These are phyloP conservation scores for Babesia caballi DNA, from an alignment of 169 alveolate species.

Conservation along the genomic window DNA sequence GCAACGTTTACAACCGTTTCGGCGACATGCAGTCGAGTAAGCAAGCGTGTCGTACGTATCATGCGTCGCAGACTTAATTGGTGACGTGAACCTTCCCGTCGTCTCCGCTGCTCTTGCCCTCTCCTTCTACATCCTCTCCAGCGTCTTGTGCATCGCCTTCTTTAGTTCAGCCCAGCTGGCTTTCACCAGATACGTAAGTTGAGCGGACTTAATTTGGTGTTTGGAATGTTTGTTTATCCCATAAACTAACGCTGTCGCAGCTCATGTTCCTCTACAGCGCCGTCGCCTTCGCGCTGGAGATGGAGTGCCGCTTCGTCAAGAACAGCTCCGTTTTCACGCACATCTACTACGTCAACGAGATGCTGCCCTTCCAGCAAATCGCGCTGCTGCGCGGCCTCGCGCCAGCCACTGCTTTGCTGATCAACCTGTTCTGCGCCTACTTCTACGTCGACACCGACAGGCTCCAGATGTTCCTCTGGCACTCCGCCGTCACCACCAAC, in stretches of 20 bases:
- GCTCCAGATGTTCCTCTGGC: slow-evolving; percentile 37
- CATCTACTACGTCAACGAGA: slow-evolving; percentile 32
- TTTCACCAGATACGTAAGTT: slow-evolving; percentile 47
- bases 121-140: slow-evolving; percentile 45
- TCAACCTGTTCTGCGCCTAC: slow-evolving; percentile 22
- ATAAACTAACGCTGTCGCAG: slow-evolving; percentile 2
- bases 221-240: not conserved
- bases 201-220: not conserved
- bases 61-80: slow-evolving; percentile 2
- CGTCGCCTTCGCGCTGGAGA: slow-evolving; percentile 49
- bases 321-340: not conserved
- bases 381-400: slow-evolving; percentile 37
- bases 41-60: not conserved
- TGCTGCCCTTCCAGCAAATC: slow-evolving; percentile 54
- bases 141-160: slow-evolving; percentile 29
- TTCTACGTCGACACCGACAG: slow-evolving; percentile 33
- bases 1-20: slow-evolving; percentile 20
- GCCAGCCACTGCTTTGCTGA: slow-evolving; percentile 34
- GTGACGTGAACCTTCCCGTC: slow-evolving; percentile 17
- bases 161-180: slow-evolving; percentile 2
- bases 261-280: slow-evolving; percentile 38
- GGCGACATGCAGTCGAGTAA: slow-evolving; percentile 42
- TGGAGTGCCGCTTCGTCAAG: slow-evolving; percentile 41
- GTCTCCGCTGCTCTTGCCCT: slow-evolving; percentile 28
- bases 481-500: slow-evolving; percentile 51